Base-by-base conservation (phyloP, 805 yeast genomes). In the Teunomyces panamensis region DNA sequence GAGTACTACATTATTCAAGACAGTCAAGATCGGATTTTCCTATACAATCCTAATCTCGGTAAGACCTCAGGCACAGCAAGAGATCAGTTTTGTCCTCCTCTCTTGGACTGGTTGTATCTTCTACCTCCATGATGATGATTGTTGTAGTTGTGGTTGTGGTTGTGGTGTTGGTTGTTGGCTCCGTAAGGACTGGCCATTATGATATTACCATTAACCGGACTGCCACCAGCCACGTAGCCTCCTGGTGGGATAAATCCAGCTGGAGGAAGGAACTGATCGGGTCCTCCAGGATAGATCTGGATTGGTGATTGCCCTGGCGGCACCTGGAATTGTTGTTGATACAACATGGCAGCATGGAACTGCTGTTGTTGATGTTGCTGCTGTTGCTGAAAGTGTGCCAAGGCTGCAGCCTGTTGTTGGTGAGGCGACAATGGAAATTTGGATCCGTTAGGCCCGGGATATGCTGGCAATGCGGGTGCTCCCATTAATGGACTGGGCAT, bases 261-360 rank as follows among this genome's bases (percentile, higher is more conserved):
- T 2, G 73, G 71, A 2, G 70, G 69, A 37, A 67, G 43, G 47
- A 60, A 65, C 43, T 50, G 65, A 3, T 63, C 67, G 13, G 67
- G 71, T 4, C 56, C 64, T 9, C 65, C 65, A 4, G 65, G 65
- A 50, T 64, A 68, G 61, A 69, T 62, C 8, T 62, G 62, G 42
- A 68, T 53, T 7, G 64, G 73, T 9, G 68, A 68, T 42, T 64
- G 69, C 3, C 68, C 69, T 11, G 67, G 67, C 2, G 72, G 67
- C 20, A 62, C 54, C 9, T 60, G 65, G 35, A 60, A 55, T 49
- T 60, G 67, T 49, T 67, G 73, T 45, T 70, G 72, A 48, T 67
- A 67, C 59, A 67, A 56, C 71, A 69, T 67, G 13, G 73, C 71
- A 10, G 68, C 69, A 30, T 62, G 69, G 52, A 59, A 56, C 49